Evolutionary conservation across 768 basidiomycete species (phyloP).

Genomic region (Fistulinella prunicolor): DNA sequence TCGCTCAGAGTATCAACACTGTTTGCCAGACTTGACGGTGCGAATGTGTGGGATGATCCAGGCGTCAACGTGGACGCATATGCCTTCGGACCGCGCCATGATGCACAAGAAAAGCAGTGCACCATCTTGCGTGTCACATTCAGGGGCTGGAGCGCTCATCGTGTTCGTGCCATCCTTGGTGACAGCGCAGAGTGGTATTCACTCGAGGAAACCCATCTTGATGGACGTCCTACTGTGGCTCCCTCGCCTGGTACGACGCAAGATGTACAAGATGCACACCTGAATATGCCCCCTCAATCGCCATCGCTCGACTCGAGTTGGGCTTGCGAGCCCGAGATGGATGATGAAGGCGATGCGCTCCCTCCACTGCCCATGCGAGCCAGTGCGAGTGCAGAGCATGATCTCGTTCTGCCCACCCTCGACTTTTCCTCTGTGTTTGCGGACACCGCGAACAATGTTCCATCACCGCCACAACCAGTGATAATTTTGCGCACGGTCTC

Average conservation of each 20-base stretch:
- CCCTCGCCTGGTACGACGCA: constrained; percentile 2
- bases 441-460: constrained; percentile 1
- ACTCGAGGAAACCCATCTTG: constrained; percentile 51
- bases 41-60: constrained; percentile 55
- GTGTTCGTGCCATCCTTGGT: constrained; percentile 66
- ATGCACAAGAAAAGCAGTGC: constrained; percentile 48
- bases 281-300: not conserved
- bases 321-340: constrained; percentile 7
- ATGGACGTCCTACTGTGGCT: constrained; percentile 7
- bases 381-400: constrained; percentile 55
- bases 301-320: constrained; percentile 3
- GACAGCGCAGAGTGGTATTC: constrained; percentile 76
- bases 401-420: constrained; percentile 74
- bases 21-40: constrained; percentile 67
- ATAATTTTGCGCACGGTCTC: constrained; percentile 24
- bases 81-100: constrained; percentile 47
- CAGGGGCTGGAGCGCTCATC: constrained; percentile 65
- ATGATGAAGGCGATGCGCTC: constrained; percentile 3
- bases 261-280: not conserved
- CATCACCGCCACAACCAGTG: constrained; percentile 12
- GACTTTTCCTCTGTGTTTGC: constrained; percentile 60
- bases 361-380: constrained; percentile 13
- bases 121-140: constrained; percentile 69
- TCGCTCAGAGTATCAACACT: constrained; percentile 62
- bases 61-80: constrained; percentile 55